Evolutionary conservation across 192 early-diverging fungal genomes (phyloP).

Genomic region (Obelidium mucronatum): DNA sequence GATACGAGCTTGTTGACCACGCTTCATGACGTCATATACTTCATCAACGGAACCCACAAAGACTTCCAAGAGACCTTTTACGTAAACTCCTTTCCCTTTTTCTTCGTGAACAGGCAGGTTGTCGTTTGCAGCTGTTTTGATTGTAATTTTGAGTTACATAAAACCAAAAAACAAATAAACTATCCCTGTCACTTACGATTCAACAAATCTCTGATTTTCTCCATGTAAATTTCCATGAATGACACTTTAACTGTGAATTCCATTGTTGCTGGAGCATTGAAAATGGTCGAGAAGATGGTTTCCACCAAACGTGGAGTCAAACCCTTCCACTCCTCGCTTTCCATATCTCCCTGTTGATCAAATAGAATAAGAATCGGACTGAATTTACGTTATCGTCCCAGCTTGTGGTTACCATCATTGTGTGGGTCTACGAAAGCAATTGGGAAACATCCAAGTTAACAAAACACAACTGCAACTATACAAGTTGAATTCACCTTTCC

Average conservation of each 20-base stretch:
- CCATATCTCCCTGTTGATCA: conserved; percentile 85
- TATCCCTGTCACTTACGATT: conserved; percentile 75
- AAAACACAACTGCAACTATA: not conserved
- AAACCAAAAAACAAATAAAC: no score
- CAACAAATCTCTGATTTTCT: conserved; percentile 95
- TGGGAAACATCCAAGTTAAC: no score
- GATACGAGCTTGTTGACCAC: conserved; percentile 86
- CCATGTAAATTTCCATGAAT: conserved; percentile 99
- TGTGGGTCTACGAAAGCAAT: conserved; percentile 52
- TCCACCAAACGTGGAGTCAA: conserved; percentile 98
- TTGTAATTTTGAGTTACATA: no score
- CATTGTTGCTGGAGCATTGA: conserved; percentile 87
- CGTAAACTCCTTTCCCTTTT: conserved; percentile 95
- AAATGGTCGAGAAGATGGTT: conserved; percentile 91
- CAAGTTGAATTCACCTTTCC: conserved; percentile 90
- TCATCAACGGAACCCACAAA: conserved; percentile 96
- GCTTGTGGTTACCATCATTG: conserved; percentile 54
- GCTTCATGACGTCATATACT: conserved; percentile 97
- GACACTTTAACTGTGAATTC: conserved; percentile 99
- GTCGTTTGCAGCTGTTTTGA: conserved; percentile 77
- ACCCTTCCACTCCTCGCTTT: conserved; percentile 88
- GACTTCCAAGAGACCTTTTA: conserved; percentile 96
- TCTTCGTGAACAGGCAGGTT: conserved; percentile 98
- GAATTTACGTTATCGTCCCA: not conserved
- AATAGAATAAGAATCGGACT: not conserved